phyloP scores from a whole-genome alignment of 202 grass and related monocot genomes.

The Carex sylvatica region DNA sequence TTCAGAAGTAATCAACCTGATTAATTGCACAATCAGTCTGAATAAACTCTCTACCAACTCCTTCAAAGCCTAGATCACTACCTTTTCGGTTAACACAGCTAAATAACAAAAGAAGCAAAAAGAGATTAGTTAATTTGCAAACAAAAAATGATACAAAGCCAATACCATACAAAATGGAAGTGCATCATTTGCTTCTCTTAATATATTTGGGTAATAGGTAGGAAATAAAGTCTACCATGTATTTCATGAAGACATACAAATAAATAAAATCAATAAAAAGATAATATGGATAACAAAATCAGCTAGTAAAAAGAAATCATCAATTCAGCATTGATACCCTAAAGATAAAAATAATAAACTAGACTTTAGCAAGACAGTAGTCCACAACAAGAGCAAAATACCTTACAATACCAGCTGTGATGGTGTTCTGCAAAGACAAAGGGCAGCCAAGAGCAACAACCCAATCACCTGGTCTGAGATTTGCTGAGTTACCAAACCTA shows the following conservation, averaged over 20 bases:
- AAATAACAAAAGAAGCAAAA: constrained; percentile 14
- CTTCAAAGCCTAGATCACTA: constrained; percentile 78
- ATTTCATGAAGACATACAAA: neutral
- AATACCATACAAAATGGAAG: constrained; percentile 9
- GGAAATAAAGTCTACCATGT: neutral
- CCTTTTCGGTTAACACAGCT: constrained; percentile 94
- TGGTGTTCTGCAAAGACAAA: constrained; percentile 76
- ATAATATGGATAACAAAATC: neutral
- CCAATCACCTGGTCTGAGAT: constrained; percentile 64
- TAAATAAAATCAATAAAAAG: constrained; percentile 6
- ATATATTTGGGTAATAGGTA: neutral
- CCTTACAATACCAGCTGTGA: constrained; percentile 96
- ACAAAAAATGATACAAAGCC: neutral
- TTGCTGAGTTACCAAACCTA: constrained; percentile 63
- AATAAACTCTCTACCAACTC: constrained; percentile 74
- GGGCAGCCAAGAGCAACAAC: constrained; percentile 78
- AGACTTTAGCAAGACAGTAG: neutral
- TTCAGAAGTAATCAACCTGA: constrained; percentile 23
- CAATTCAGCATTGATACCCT: neutral
- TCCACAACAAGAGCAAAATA: constrained; percentile 7
- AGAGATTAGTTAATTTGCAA: neutral
- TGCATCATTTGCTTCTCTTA: neutral
- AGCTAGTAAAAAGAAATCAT: neutral
- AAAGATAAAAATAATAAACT: neutral
- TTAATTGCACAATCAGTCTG: constrained; percentile 95